Conservation (phyloP, 495 filamentous ascomycete genomes). For the Coniosporium apollinis region DNA sequence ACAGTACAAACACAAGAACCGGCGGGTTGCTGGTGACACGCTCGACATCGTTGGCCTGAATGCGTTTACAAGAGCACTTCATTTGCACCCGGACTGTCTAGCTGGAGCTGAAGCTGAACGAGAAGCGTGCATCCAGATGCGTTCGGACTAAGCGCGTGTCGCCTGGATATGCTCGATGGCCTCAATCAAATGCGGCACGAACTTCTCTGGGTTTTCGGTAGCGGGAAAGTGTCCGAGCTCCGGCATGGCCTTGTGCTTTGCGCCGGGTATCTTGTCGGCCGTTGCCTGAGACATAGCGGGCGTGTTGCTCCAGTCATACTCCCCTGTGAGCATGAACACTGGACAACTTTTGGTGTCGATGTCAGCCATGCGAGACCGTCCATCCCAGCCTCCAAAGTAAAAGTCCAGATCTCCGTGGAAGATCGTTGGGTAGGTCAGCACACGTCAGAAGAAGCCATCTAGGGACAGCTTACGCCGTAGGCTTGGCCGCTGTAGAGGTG, state of each 20-base stretch:
- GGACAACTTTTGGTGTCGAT: conserved; percentile 28
- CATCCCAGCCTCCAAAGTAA: conserved; percentile 29
- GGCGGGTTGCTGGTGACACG: no score
- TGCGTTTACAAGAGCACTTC: no score
- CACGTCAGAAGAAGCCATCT: not conserved
- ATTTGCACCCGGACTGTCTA: no score
- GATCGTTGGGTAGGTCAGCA: conserved; percentile 6
- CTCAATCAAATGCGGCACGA: conserved; percentile 13
- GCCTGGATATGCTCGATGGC: conserved; percentile 15
- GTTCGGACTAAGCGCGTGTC: no score
- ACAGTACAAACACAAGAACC: no score
- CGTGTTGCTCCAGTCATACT: conserved; percentile 28
- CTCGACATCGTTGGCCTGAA: no score
- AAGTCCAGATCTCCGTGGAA: conserved; percentile 30
- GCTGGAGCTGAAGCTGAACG: no score
- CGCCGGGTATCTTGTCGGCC: conserved; percentile 25
- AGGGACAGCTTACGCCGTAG: conserved; percentile 13
- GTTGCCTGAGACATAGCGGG: conserved; percentile 25
- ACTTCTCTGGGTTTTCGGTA: conserved; percentile 22
- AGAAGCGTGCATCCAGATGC: no score
- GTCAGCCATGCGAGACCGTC: conserved; percentile 17
- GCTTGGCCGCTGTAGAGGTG: conserved; percentile 27
- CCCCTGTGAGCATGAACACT: conserved; percentile 29
- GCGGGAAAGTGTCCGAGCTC: conserved; percentile 24
- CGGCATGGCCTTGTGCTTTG: conserved; percentile 23